These are phyloP conservation scores for Suillus tomentosus DNA, from an alignment of 768 basidiomycete genomes.

Conservation along the genomic window DNA sequence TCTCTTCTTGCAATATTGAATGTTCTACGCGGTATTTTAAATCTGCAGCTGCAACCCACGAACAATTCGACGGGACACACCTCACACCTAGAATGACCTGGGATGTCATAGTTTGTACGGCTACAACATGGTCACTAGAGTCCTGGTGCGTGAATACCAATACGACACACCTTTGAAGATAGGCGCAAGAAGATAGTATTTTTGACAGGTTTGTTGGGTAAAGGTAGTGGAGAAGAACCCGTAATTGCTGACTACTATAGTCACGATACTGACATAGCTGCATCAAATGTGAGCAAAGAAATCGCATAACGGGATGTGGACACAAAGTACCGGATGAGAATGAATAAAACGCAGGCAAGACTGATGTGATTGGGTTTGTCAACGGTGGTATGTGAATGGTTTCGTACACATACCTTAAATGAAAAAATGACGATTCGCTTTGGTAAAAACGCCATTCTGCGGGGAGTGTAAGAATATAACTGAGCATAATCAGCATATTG, in stretches of 20 bases:
- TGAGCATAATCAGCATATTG: too few species aligned
- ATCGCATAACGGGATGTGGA: background rate
- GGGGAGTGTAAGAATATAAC: too few species aligned
- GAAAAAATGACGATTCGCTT: too few species aligned
- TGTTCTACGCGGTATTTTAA: conserved; percentile 37
- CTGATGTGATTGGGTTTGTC: too few species aligned
- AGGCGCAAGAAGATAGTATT: background rate
- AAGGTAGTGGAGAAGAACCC: background rate
- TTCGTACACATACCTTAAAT: too few species aligned
- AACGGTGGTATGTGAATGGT: too few species aligned
- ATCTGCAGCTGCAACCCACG: background rate
- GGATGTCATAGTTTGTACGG: background rate
- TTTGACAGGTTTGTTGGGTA: background rate
- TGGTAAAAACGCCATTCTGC: background rate
- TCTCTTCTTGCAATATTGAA: conserved; percentile 59
- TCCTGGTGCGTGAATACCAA: background rate
- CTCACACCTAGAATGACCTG: background rate
- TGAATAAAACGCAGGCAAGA: too few species aligned
- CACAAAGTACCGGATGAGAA: too few species aligned
- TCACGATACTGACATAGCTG: background rate
- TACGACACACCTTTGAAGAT: background rate
- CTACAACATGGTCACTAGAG: background rate
- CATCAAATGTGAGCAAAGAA: background rate
- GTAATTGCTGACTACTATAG: background rate
- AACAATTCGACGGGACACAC: background rate